phyloP scores from a whole-genome alignment of 1,284 basidiomycete species.

The Anthracocystis panici-leucophaei region DNA sequence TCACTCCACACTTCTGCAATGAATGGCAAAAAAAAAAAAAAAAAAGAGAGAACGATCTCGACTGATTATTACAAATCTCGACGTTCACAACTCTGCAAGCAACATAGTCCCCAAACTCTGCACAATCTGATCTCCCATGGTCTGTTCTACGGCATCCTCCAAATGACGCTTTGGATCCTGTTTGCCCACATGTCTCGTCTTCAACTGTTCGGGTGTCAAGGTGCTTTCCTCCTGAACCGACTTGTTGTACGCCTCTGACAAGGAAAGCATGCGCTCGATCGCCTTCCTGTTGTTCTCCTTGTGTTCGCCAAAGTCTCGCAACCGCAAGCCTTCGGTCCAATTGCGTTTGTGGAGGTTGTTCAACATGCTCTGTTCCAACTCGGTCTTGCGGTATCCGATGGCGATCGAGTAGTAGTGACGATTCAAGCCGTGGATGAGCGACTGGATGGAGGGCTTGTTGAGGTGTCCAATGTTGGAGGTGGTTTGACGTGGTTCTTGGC shows the following conservation, averaged over 20 bases:
- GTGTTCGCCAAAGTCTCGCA: slow-evolving; percentile 67
- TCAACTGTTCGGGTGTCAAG: slow-evolving; percentile 64
- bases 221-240: slow-evolving; percentile 67
- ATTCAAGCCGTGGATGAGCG: slow-evolving; percentile 68
- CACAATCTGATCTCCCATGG: slow-evolving; percentile 69
- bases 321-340: slow-evolving; percentile 67
- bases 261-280: slow-evolving; percentile 64
- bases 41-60: neutral
- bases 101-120: slow-evolving; percentile 68
- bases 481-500: slow-evolving; percentile 92
- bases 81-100: slow-evolving; percentile 39
- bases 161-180: slow-evolving; percentile 69
- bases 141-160: slow-evolving; percentile 67
- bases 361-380: slow-evolving; percentile 69
- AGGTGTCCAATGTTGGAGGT: slow-evolving; percentile 99
- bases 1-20: neutral
- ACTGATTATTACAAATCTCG: neutral
- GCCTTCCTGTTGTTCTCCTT: slow-evolving; percentile 67
- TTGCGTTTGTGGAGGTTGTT: slow-evolving; percentile 69
- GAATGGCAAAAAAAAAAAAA: neutral
- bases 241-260: slow-evolving; percentile 69
- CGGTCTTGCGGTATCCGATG: slow-evolving; percentile 69
- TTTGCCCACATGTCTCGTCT: slow-evolving; percentile 69
- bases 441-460: slow-evolving; percentile 98
- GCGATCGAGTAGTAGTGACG: slow-evolving; percentile 70